Evolutionary conservation across 345 rosid genomes (phyloP).

Genomic region (Rhizophora apiculata): DNA sequence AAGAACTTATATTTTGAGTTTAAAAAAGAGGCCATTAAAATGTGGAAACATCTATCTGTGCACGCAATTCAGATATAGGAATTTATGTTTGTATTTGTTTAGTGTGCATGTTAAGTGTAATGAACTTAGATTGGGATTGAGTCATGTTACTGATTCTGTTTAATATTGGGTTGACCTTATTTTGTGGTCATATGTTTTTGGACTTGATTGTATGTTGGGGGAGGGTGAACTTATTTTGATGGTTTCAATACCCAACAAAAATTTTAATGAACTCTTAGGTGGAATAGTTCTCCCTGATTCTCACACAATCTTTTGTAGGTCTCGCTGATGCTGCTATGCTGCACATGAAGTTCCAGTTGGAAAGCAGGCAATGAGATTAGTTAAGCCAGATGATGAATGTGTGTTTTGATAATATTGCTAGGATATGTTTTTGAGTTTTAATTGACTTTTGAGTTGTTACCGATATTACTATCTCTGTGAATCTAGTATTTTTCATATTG

Average conservation of each 20-base stretch:
- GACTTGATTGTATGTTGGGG: not conserved
- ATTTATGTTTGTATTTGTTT: too few relatives aligned
- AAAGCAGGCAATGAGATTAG: conserved; percentile 2
- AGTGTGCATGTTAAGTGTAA: too few relatives aligned
- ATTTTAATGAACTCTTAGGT: not conserved
- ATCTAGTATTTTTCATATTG: too few relatives aligned
- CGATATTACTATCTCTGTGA: too few relatives aligned
- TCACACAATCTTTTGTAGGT: conserved; percentile 22
- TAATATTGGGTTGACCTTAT: not conserved
- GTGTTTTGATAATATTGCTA: not conserved
- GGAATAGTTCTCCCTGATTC: too few relatives aligned
- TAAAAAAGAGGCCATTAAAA: not conserved
- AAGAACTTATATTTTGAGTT: not conserved
- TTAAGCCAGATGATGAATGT: not conserved
- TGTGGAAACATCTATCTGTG: too few relatives aligned
- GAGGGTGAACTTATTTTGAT: not conserved
- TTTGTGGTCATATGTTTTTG: not conserved
- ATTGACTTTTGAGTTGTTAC: too few relatives aligned
- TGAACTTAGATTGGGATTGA: too few relatives aligned
- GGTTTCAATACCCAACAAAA: not conserved
- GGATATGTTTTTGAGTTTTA: not conserved
- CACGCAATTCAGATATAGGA: too few relatives aligned
- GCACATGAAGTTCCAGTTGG: not conserved
- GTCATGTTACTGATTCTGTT: too few relatives aligned
- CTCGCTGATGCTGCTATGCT: conserved; percentile 10